Base-by-base conservation (phyloP, 768 basidiomycete genomes). In the Suillus cothurnatus region DNA sequence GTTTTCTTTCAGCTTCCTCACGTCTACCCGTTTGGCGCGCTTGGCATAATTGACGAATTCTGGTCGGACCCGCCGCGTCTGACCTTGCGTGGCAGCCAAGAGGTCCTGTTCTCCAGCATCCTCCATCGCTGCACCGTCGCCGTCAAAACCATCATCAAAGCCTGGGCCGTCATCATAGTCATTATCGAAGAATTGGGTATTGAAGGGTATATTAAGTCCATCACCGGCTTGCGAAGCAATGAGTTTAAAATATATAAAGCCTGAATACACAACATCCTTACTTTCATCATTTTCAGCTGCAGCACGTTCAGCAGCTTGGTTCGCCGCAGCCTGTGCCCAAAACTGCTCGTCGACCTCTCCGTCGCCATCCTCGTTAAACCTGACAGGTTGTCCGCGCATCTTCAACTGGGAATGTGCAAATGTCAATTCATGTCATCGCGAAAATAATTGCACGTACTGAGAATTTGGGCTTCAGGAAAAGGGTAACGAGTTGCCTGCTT, bases 391-490 rank as follows among this genome's bases (percentile, higher is more conserved):
- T 9, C 93, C 92, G 17, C 95, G 88, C 94, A 97, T 95, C 72
- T 88, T 92, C 43, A 98, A 79, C 97, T 99, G 74, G 9, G 65
- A 58, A 28, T 8, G 63, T 7, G 65, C 31, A 63, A 28, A 11
- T 31, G 41, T 70, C 38, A 74, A 38, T 21, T 41, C 12, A 21
- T 11, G 55, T 69, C 36, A 38, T 31, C 55, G 64, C 31, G 39
- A 50, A 32, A 4, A 61, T 17, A 23, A 67, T 58, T n/a, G 67
- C 19, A 79, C 92, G 57, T 74, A 98, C 95, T 62, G 89, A 89
- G 73, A 96, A 98, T 74, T 95, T 95, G 41, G 97, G 97, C 78
- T 99, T 99, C 73, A 97, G 77, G 83, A 99, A 99, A 59, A 99
- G 77, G 8, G 95, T 90, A 23, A 99, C 86, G 15, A 99, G 84